Evolutionary conservation across 805 yeast species (phyloP).

Genomic region (Ogataea wickerhamii): DNA sequence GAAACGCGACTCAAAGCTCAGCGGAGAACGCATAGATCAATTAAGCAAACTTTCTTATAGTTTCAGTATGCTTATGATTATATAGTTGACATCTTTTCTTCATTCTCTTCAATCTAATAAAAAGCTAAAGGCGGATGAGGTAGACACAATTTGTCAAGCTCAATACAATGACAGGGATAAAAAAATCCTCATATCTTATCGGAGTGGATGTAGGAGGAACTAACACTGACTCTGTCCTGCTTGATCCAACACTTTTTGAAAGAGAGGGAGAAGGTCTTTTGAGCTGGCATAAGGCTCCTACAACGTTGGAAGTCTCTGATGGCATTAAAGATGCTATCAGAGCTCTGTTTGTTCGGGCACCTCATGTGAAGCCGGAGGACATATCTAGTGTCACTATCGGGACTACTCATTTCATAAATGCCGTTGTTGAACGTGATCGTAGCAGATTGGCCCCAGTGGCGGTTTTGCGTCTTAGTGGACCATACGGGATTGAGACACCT

Average conservation of each 20-base stretch:
- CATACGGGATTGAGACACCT: conserved; percentile 35
- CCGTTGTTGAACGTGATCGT: conserved; percentile 44
- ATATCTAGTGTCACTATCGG: conserved; percentile 46
- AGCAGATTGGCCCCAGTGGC: conserved; percentile 43
- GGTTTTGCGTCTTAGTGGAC: conserved; percentile 43
- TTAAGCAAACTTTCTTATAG: too few relatives aligned
- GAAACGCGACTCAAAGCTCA: too few relatives aligned
- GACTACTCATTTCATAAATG: conserved; percentile 50
- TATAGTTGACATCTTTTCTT: not conserved
- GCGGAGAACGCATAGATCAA: too few relatives aligned
- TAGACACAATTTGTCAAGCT: too few relatives aligned
- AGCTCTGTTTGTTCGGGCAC: conserved; percentile 28
- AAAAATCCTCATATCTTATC: conserved; percentile 22
- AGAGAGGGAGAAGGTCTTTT: conserved; percentile 32
- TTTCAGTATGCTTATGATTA: too few relatives aligned
- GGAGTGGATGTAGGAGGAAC: conserved; percentile 55
- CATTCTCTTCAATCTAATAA: too few relatives aligned
- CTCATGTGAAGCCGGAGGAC: conserved; percentile 20
- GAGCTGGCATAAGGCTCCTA: conserved; percentile 41
- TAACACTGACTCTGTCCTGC: conserved; percentile 45
- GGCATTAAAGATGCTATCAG: conserved; percentile 40
- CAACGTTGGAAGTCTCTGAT: conserved; percentile 42
- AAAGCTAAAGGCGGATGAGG: not conserved
- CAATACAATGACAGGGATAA: not conserved
- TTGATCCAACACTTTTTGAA: conserved; percentile 34